Conservation (phyloP, 2,329 filamentous ascomycete genomes). For the Colletotrichum cuscutae region DNA sequence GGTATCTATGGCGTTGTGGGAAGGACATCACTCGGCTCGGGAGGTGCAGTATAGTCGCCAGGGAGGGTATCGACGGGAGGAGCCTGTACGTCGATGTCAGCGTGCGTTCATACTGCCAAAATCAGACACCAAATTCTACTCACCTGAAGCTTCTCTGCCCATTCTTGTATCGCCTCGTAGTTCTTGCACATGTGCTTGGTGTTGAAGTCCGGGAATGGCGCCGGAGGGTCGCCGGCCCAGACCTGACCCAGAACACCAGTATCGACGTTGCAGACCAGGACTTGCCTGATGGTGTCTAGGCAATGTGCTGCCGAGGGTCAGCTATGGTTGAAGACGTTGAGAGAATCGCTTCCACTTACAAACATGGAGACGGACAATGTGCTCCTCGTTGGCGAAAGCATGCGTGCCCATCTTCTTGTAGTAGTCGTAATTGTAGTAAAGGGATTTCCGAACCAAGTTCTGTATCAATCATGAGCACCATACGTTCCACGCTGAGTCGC, state of each 20-base stretch:
- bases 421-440: conserved; percentile 69
- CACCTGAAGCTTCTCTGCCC: conserved; percentile 64
- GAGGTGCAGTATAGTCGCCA: conserved; percentile 8
- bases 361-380: conserved; percentile 65
- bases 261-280: conserved; percentile 72
- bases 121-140: neutral
- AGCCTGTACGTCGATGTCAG: conserved; percentile 8
- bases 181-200: conserved; percentile 69
- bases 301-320: conserved; percentile 59
- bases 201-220: conserved; percentile 70
- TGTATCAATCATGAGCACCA: conserved; percentile 34
- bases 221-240: conserved; percentile 61
- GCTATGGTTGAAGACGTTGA: rapidly evolving
- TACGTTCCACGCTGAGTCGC: rapidly evolving
- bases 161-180: conserved; percentile 62
- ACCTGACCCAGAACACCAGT: conserved; percentile 70
- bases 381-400: conserved; percentile 65
- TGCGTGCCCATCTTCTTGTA: conserved; percentile 61
- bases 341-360: conserved; percentile 52
- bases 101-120: too few species aligned
- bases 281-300: conserved; percentile 69
- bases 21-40: conserved; percentile 8
- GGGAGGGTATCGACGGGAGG: conserved; percentile 20
- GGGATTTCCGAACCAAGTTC: conserved; percentile 68
- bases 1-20: conserved; percentile 8